These are phyloP conservation scores for Aurinia saxatilis DNA, from an alignment of 345 rosid genomes.

Conservation along the genomic window DNA sequence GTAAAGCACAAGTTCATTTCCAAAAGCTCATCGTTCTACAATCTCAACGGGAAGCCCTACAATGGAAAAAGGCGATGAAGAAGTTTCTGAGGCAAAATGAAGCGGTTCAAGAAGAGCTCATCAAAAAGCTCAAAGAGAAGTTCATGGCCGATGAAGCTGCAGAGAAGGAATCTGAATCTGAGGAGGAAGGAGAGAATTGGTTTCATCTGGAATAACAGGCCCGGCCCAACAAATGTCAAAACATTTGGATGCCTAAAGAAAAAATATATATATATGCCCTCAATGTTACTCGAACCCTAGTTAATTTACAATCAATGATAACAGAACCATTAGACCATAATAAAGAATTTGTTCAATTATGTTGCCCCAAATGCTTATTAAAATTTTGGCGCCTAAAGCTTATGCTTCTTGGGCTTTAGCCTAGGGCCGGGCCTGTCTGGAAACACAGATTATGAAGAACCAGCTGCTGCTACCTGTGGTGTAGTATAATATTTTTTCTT, in stretches of 20 bases:
- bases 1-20: constrained; percentile 64
- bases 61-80: constrained; percentile 76
- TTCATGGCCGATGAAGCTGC: constrained; percentile 25
- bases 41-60: constrained; percentile 40
- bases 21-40: constrained; percentile 43
- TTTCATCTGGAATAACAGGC: too few relatives aligned
- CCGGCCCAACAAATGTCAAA: too few relatives aligned
- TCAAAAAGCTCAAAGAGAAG: constrained; percentile 54
- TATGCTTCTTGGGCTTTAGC: too few relatives aligned
- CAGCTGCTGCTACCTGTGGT: constrained; percentile 16
- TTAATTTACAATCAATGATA: too few relatives aligned
- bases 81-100: constrained; percentile 45
- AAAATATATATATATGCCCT: too few relatives aligned
- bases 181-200: constrained; percentile 31
- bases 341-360: too few relatives aligned
- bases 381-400: too few relatives aligned
- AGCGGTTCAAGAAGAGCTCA: constrained; percentile 50
- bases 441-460: constrained; percentile 62
- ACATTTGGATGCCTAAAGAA: too few relatives aligned
- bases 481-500: background rate
- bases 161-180: constrained; percentile 29
- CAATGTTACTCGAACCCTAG: too few relatives aligned
- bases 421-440: too few relatives aligned
- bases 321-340: too few relatives aligned
- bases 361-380: too few relatives aligned